Percentiles rank a stretch among this genome's conserved stretches.
phyloP scores from a whole-genome alignment of 2,329 filamentous ascomycete genomes.

The Diaporthe ampelina region DNA sequence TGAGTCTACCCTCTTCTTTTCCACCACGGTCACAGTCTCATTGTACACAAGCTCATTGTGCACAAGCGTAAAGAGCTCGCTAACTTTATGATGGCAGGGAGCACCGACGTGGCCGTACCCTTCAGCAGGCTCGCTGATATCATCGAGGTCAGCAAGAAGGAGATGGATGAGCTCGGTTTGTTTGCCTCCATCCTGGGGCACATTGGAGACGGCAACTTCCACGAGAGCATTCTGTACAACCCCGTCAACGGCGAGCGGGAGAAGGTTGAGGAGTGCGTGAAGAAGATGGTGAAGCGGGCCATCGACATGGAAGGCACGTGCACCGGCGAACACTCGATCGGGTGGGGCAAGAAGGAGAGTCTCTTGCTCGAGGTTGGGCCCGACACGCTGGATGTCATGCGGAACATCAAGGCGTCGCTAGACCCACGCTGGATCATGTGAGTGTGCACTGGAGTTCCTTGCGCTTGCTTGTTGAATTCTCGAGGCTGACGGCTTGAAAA shows the following conservation, averaged over 20 bases:
- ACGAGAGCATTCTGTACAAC: slow-evolving; percentile 92
- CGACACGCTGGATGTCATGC: slow-evolving; percentile 88
- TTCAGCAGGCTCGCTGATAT: slow-evolving; percentile 82
- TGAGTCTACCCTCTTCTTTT: slow-evolving; percentile 58
- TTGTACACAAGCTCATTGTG: slow-evolving; percentile 39
- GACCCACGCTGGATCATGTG: slow-evolving; percentile 88
- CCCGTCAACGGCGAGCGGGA: slow-evolving; percentile 74
- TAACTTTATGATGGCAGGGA: slow-evolving; percentile 63
- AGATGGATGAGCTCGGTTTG: slow-evolving; percentile 86
- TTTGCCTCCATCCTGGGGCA: slow-evolving; percentile 92
- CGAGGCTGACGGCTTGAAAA: slow-evolving; percentile 42
- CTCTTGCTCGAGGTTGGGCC: slow-evolving; percentile 83
- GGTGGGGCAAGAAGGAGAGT: slow-evolving; percentile 87
- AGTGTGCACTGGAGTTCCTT: slow-evolving; percentile 39
- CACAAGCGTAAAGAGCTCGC: neutral
- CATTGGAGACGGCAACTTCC: slow-evolving; percentile 95
- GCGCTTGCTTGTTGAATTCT: no score
- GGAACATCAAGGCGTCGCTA: slow-evolving; percentile 82
- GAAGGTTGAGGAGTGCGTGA: slow-evolving; percentile 84
- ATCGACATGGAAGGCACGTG: slow-evolving; percentile 95
- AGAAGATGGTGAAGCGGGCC: slow-evolving; percentile 91
- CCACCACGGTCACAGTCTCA: slow-evolving; percentile 61
- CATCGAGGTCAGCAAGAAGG: slow-evolving; percentile 86
- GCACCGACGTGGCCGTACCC: slow-evolving; percentile 87
- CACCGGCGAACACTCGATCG: slow-evolving; percentile 89